Evolutionary conservation across 345 rosid species (phyloP).

Genomic region (Angophora floribunda): DNA sequence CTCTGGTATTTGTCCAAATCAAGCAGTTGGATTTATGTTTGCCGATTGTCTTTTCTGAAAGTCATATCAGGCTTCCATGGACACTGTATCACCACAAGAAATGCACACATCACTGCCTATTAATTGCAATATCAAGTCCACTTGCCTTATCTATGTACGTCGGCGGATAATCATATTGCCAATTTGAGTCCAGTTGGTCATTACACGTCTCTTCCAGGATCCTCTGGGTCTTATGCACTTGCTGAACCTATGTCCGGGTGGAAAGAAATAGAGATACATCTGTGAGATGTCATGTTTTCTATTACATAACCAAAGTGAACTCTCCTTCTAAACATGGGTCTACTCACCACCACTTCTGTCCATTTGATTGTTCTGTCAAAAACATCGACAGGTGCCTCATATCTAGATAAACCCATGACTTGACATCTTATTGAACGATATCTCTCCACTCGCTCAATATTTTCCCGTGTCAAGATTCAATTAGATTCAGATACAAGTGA

Average conservation of each 20-base stretch:
- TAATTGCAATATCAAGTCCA: not conserved
- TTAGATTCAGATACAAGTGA: not conserved
- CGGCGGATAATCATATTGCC: not conserved
- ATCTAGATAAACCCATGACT: not conserved
- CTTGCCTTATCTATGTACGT: not conserved
- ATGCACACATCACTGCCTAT: not conserved
- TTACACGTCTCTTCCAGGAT: not conserved
- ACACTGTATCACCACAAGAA: not conserved
- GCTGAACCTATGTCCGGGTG: not conserved
- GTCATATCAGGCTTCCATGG: not conserved
- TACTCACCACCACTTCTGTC: not conserved
- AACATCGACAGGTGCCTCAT: not conserved
- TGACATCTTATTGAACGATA: not conserved
- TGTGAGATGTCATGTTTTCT: not conserved
- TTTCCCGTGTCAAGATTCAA: not conserved
- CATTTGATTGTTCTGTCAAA: not conserved
- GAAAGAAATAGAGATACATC: not conserved
- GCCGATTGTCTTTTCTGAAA: not conserved
- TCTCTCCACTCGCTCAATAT: not conserved
- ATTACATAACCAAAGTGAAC: not conserved
- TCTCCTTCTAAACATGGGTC: not conserved
- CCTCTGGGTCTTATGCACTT: not conserved
- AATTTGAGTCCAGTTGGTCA: not conserved
- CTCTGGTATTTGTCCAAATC: not conserved
- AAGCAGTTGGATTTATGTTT: not conserved